Percentiles rank a stretch among this genome's conserved stretches.
Evolutionary conservation across 1,284 basidiomycete species (phyloP).

Genomic region (Ceratobasidium sp.): DNA sequence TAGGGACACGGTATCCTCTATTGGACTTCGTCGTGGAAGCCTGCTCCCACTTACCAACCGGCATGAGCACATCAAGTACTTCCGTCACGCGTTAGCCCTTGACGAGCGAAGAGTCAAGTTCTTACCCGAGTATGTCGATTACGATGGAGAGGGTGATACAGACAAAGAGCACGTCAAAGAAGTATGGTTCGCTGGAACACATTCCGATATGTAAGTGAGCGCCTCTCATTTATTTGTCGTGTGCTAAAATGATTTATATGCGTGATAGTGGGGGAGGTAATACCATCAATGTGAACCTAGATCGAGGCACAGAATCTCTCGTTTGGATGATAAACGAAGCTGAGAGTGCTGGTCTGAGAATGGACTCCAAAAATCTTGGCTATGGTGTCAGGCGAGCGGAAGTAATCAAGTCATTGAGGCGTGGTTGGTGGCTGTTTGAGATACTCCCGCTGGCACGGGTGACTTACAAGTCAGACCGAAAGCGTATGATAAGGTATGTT

Average conservation of each 20-base stretch:
- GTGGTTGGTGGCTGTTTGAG: constrained; percentile 2
- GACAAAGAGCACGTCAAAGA: constrained; percentile 49
- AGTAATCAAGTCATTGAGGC: neutral
- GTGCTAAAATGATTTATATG: neutral
- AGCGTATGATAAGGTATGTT: neutral
- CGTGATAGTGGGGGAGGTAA: constrained; percentile 48
- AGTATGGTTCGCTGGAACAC: constrained; percentile 55
- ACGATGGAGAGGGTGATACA: neutral
- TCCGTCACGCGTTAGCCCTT: constrained; percentile 41
- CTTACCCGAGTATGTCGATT: constrained; percentile 9
- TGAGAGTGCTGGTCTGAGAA: neutral
- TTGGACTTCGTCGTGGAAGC: neutral
- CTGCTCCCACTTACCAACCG: neutral
- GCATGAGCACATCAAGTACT: neutral
- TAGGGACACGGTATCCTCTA: constrained; percentile 12
- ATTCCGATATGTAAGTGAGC: constrained; percentile 53
- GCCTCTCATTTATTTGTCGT: neutral
- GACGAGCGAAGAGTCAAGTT: constrained; percentile 38
- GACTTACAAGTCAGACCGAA: neutral
- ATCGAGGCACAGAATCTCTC: constrained; percentile 40
- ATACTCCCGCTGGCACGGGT: neutral
- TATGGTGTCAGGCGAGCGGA: neutral
- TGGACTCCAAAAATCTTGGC: constrained; percentile 16
- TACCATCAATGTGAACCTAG: constrained; percentile 42
- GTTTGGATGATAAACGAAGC: constrained; percentile 49